Evolutionary conservation across 805 yeast species (phyloP).

Genomic region (Ogataea paraovalis): DNA sequence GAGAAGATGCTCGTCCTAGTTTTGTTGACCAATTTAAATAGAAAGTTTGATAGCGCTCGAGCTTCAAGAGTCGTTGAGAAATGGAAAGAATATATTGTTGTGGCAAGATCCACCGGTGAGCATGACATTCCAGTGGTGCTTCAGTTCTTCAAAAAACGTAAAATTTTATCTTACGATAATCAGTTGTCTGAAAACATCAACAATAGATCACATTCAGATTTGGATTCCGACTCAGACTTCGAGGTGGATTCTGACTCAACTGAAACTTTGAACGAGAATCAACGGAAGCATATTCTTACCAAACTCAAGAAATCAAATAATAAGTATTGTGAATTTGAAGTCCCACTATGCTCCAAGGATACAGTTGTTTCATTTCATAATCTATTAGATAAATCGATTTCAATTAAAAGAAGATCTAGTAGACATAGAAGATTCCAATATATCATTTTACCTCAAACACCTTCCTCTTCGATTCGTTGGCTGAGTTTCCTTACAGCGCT

Average conservation of each 20-base stretch:
- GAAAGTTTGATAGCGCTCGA: constrained; percentile 35
- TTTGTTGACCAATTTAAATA: constrained; percentile 39
- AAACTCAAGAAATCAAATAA: constrained; percentile 3
- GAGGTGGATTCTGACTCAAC: background rate
- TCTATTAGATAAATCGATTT: constrained; percentile 65
- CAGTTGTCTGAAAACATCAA: constrained; percentile 11
- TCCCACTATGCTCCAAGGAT: constrained; percentile 18
- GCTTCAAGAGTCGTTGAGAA: constrained; percentile 59
- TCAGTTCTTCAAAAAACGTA: constrained; percentile 55
- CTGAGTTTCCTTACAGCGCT: constrained; percentile 49
- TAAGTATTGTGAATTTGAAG: constrained; percentile 14
- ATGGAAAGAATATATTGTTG: constrained; percentile 78
- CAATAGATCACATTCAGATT: background rate
- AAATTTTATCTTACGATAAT: constrained; percentile 23
- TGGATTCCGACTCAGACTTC: background rate
- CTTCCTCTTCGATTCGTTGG: constrained; percentile 59
- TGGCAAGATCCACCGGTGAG: constrained; percentile 60
- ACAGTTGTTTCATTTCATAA: constrained; percentile 54
- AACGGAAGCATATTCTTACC: background rate
- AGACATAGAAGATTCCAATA: constrained; percentile 28
- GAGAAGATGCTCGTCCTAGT: constrained; percentile 62
- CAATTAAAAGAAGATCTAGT: constrained; percentile 34
- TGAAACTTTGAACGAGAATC: background rate
- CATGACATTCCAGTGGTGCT: constrained; percentile 49
- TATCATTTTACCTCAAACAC: constrained; percentile 53